Evolutionary conservation across 805 yeast species (phyloP), one percentile per base, ranked within the genome.

Genomic region (Candida taoyuanica): DNA sequence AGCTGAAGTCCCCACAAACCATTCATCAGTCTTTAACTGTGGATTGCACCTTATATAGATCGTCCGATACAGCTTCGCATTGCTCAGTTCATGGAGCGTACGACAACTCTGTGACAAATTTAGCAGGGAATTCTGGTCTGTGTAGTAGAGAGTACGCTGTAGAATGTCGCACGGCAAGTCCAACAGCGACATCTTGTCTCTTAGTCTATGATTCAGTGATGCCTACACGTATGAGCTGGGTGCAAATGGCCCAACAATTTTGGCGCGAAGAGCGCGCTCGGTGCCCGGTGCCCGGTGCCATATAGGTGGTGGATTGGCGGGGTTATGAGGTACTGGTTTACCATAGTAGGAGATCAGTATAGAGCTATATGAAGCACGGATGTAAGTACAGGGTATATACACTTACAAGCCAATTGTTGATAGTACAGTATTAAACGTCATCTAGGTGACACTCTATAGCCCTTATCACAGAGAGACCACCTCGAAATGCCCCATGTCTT

Each of bases 1-100:
- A 33, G 44, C 59, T 4, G 49, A 48, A 1, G 65, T 48, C 15
- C 66, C 71, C 4, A 62, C 32, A 36, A 53, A 67, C 55, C 65
- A 59, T 7, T 39, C 17, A 2, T 39, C 37, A 2, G 54, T 39
- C 14, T 59, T 38, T 4, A 70, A 25, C 1, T 59, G 44, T 1
- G 72, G 63, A 6, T 64, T 46, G 33, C 50, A 51, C 13, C 66
- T 54, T 24, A 74, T 56, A 17, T 62, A 48, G 9, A 75, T 45
- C 5, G 46, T 62, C 18, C 42, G 47, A 50, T 73, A 72, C 8
- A 75, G 50, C n/a, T 48, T 43, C 4, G 60, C 56, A 11, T 55
- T 37, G 2, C 63, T 63, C 11, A 61, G 21, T 1, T 43, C 23
- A 21, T 67, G 60, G n/a, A 63, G 45, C 7, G 44, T 44, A 8